Conservation (phyloP, 2,329 filamentous ascomycete genomes). For the Penicillium hordei region DNA sequence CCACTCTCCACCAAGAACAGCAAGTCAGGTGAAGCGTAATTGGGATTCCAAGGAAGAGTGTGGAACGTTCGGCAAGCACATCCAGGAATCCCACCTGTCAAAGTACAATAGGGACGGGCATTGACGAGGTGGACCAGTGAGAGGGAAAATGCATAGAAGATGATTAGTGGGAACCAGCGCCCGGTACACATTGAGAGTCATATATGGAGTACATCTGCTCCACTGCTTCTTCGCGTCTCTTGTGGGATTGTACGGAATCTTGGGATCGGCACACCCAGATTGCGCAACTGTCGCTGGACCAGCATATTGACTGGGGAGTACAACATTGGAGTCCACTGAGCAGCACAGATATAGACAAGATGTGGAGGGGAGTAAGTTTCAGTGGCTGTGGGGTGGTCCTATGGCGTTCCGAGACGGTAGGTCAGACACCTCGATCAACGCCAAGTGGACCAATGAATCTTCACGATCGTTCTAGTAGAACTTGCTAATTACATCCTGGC, state of each 20-base stretch:
- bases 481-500: background rate
- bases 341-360: background rate
- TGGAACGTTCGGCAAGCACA: background rate
- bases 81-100: constrained; percentile 13
- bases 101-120: constrained; percentile 12
- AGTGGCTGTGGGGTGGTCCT: background rate
- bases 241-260: background rate
- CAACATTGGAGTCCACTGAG: no score
- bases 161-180: constrained; percentile 12
- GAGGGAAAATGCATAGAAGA: constrained; percentile 10
- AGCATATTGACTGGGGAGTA: background rate
- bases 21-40: constrained; percentile 1
- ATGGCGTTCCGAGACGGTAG: constrained; percentile 3
- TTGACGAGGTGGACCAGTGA: constrained; percentile 1
- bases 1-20: constrained; percentile 9
- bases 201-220: constrained; percentile 6
- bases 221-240: constrained; percentile 15
- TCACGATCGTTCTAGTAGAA: background rate
- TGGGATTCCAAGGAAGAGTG: background rate
- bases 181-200: constrained; percentile 12
- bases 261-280: background rate
- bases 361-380: constrained; percentile 1
- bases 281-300: background rate
- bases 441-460: background rate
- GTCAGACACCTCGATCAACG: background rate